These are phyloP conservation scores for Drosera capensis DNA, from an alignment of 148 eudicot species.

Conservation along the genomic window DNA sequence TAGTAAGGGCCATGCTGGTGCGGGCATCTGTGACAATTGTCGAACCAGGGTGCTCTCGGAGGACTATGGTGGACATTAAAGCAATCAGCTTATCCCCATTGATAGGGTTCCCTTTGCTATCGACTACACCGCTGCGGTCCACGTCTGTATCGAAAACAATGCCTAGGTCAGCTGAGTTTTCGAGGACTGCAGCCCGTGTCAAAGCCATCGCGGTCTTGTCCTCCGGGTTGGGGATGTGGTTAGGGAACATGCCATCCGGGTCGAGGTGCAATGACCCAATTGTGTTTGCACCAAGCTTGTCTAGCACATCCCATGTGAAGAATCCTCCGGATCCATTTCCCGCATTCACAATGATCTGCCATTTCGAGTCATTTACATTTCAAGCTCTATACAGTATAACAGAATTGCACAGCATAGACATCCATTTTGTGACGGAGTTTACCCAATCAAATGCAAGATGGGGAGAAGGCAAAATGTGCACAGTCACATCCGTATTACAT, in stretches of 20 bases:
- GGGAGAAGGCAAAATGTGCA: too few relatives aligned
- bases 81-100: constrained; percentile 82
- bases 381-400: not conserved
- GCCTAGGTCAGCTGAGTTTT: constrained; percentile 62
- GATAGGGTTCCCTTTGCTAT: constrained; percentile 51
- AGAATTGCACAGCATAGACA: too few relatives aligned
- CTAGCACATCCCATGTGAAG: constrained; percentile 80
- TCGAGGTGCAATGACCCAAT: constrained; percentile 66
- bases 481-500: too few relatives aligned
- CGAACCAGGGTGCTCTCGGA: constrained; percentile 61
- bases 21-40: constrained; percentile 85
- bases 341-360: constrained; percentile 87
- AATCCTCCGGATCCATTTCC: constrained; percentile 98
- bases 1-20: constrained; percentile 60
- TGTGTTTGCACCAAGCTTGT: constrained; percentile 89
- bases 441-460: too few relatives aligned
- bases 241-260: constrained; percentile 91
- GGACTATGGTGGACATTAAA: constrained; percentile 60
- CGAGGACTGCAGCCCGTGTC: constrained; percentile 53
- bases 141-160: constrained; percentile 71
- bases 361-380: not conserved
- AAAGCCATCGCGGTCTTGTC: constrained; percentile 75
- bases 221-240: constrained; percentile 94
- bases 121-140: constrained; percentile 83
- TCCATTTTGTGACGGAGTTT: too few relatives aligned